Evolutionary conservation across 2,329 filamentous ascomycete genomes (phyloP), one percentile per base, ranked within the genome.

Genomic region (Trichoderma citrinoviride): DNA sequence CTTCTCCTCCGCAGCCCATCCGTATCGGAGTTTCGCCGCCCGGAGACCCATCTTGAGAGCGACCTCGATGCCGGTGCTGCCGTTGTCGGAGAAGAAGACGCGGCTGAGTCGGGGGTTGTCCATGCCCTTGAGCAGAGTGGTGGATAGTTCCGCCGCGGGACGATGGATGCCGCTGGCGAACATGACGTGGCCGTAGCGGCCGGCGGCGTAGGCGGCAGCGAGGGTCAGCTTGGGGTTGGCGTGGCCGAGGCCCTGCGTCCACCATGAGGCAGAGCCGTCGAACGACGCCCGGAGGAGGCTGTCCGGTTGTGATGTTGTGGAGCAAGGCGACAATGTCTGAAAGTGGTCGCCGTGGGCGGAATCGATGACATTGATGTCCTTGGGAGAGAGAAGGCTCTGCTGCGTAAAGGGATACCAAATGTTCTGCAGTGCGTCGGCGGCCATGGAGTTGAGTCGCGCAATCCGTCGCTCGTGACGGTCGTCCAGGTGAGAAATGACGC

Each of bases 331-430:
- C 2, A 72, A 68, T 0, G 87, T 88, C 72, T 94, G 89, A 74
- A 95, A 96, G 72, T 87, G 87, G 71, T 94, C 91, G 7, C 89
- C 90, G 65, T 90, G 84, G 0, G 92, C 92, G 0, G 91, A 94
- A 73, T 96, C 92, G 64, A 96, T 93, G 0, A 87, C 83, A 0
- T 87, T 83, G 52, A 96, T 91, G 15, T 86, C 85, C 2, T 86
- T 77, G 5, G 85, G 76, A 0, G 80, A 79, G 68, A 91, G 79
- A 56, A 84, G 81, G 46, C 85, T 85, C 67, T 96, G 92, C 70
- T 96, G 92, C 0, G 91, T 93, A 71, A 96, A 96, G 0, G 92
- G 92, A 70, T 94, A 94, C 92, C 92, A 96, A 43, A 96, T 92
- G 2, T 80, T 80, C 10, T 83, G 73, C 63, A 87, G 80, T 0